A percentile compares a stretch with the other conserved stretches of the same genome.
phyloP scores from a whole-genome alignment of 2,329 filamentous ascomycete species.

The Ascochyta clinopodiicola region DNA sequence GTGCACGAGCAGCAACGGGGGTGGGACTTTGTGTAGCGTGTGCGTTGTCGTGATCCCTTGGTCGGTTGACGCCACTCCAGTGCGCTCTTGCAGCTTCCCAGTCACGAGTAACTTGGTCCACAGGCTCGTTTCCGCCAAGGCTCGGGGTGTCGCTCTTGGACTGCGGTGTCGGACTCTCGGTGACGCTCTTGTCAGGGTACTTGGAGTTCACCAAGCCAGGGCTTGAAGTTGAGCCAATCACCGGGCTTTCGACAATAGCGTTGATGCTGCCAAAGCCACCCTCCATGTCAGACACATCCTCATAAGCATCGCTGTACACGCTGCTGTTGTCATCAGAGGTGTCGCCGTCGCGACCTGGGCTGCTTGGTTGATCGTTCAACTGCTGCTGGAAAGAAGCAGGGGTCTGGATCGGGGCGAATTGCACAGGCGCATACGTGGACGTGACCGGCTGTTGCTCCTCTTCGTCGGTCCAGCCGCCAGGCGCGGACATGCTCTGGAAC shows the following conservation, averaged over 20 bases:
- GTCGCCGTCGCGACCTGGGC: conserved; percentile 24
- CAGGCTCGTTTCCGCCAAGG: conserved; percentile 10
- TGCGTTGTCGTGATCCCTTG: conserved; percentile 59
- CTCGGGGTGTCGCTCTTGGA: conserved; percentile 16
- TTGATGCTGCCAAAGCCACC: conserved; percentile 76
- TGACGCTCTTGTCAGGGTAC: conserved; percentile 28
- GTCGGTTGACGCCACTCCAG: conserved; percentile 70
- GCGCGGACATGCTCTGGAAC: conserved; percentile 35
- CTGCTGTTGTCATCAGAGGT: conserved; percentile 53
- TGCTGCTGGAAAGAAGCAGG: conserved; percentile 10
- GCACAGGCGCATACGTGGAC: not conserved
- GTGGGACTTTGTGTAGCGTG: conserved; percentile 3
- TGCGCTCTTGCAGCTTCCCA: conserved; percentile 74
- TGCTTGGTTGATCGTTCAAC: conserved; percentile 8
- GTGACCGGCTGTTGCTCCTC: conserved; percentile 22
- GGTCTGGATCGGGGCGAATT: conserved; percentile 11
- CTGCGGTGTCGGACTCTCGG: conserved; percentile 22
- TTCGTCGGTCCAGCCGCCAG: conserved; percentile 42
- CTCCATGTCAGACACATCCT: conserved; percentile 71
- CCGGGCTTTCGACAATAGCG: conserved; percentile 71
- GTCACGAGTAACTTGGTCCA: conserved; percentile 51
- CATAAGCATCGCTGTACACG: conserved; percentile 78
- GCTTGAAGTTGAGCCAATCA: conserved; percentile 34
- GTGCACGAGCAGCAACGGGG: conserved; percentile 14
- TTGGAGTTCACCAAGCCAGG: conserved; percentile 31